Base-by-base conservation (phyloP, 2,329 filamentous ascomycete genomes). In the Xylaria digitata region DNA sequence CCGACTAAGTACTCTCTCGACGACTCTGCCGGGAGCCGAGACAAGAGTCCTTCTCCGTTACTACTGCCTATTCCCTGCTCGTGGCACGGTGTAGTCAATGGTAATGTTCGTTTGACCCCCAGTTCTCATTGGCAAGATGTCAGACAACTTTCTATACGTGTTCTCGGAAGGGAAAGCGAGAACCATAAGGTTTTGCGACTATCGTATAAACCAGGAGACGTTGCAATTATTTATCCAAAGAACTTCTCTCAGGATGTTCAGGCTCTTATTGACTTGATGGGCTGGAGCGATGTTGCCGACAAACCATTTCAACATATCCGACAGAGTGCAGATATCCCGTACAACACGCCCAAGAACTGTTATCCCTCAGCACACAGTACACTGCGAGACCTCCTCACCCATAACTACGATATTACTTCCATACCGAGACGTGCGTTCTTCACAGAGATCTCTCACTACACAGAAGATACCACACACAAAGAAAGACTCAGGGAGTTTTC, bases 391-490 rank as follows among this genome's bases (percentile, higher is more conserved):
- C 86, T 99, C 0, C 83, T 99, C 5, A 90, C 89, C 2, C 89
- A 96, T 76, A 92, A 94, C 73, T 84, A 98, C 19, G 96, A 99
- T 78, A 91, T 99, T 71, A 94, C 91, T 65, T 90, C 93, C 2
- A 95, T 98, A 53, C 96, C 96, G 0, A 90, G 92, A 2, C 90
- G 96, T 45, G 91, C 88, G 1, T 97, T 99, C 81, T 93, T 99
- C 75, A 85, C 90, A 13, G 85, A 89, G 21, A 87, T 97, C 62
- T 87, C 91, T 0, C 89, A 93, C 76, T 94, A 94, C 74, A 92
- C 93, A 1, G 80, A 82, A 0, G 87, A 96, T 73, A 77, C 82
- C 1, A 88, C 89, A 73, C 95, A 99, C 74, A 89, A 88, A 72
- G 91, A 96, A 68, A 89, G 95, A 1, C 86, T 99, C 0, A 79